phyloP scores from a whole-genome alignment of 2,329 filamentous ascomycete genomes.

The Neopestalotiopsis sp. region DNA sequence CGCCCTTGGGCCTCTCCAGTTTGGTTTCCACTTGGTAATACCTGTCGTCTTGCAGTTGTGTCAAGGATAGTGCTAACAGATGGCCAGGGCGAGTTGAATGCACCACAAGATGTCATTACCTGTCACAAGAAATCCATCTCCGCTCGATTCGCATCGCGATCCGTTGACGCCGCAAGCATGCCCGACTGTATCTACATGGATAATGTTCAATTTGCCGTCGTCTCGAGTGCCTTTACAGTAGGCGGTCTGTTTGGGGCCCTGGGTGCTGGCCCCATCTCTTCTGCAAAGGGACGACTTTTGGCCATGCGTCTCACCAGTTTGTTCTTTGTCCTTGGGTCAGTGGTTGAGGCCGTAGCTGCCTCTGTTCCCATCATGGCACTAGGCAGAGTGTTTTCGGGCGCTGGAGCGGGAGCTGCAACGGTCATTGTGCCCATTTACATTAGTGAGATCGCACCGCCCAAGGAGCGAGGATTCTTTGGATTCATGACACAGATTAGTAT shows the following conservation, averaged over 20 bases:
- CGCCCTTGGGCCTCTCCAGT: conserved; percentile 88
- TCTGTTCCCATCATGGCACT: conserved; percentile 71
- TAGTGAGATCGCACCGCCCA: conserved; percentile 83
- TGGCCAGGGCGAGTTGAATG: conserved; percentile 86
- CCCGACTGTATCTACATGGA: conserved; percentile 90
- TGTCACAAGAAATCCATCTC: conserved; percentile 70
- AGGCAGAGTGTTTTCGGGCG: conserved; percentile 79
- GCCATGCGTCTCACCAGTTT: conserved; percentile 79
- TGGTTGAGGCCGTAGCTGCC: conserved; percentile 74
- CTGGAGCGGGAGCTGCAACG: conserved; percentile 86
- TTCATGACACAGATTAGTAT: conserved; percentile 91
- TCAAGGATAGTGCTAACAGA: background rate
- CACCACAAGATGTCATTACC: conserved; percentile 90
- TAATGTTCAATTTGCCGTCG: conserved; percentile 78
- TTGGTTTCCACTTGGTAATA: conserved; percentile 88
- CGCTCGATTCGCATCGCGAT: conserved; percentile 34
- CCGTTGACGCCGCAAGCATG: conserved; percentile 43
- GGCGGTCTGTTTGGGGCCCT: conserved; percentile 88
- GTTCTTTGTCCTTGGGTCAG: conserved; percentile 77
- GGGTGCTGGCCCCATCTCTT: conserved; percentile 78
- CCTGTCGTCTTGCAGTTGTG: background rate
- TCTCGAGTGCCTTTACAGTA: conserved; percentile 90
- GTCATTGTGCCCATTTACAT: conserved; percentile 96
- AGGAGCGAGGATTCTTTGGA: conserved; percentile 78
- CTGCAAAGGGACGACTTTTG: conserved; percentile 74